Conservation (phyloP, 2,329 filamentous ascomycete species). For the Coniella lustricola region DNA sequence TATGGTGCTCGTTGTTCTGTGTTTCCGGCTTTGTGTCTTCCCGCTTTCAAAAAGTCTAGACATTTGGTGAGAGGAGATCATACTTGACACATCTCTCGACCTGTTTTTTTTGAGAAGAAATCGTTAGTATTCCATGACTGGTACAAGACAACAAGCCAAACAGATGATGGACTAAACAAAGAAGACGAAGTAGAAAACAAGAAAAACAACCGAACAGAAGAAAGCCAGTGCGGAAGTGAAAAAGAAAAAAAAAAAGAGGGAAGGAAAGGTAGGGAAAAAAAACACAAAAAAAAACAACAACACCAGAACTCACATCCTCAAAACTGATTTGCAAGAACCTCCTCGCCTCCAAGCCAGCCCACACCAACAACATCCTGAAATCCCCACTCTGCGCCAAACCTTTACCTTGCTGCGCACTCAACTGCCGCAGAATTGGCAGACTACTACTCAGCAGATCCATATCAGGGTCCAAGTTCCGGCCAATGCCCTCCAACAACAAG, state of each 20-base stretch:
- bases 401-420: conserved; percentile 70
- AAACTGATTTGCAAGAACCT: conserved; percentile 85
- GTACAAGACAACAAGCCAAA: too few species aligned
- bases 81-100: conserved; percentile 88
- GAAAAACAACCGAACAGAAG: too few species aligned
- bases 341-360: conserved; percentile 83
- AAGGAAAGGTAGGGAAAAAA: conserved; percentile 6
- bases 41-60: too few species aligned
- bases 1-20: too few species aligned
- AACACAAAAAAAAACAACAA: background rate
- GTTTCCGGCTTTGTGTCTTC: background rate
- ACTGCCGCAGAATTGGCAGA: conserved; percentile 79
- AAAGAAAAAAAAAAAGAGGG: too few species aligned
- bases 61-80: conserved; percentile 79
- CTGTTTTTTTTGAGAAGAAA: too few species aligned
- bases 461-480: conserved; percentile 75
- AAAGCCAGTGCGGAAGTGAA: too few species aligned
- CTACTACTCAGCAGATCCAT: conserved; percentile 81
- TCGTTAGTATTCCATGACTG: too few species aligned
- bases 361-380: conserved; percentile 81
- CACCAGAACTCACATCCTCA: conserved; percentile 72
- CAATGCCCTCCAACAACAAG: conserved; percentile 87
- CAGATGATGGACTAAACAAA: too few species aligned
- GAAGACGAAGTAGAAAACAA: too few species aligned
- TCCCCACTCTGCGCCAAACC: conserved; percentile 65